Base-by-base conservation (phyloP, 225 moss, liverwort and hornwort species). In the Thuidium tamariscinum region DNA sequence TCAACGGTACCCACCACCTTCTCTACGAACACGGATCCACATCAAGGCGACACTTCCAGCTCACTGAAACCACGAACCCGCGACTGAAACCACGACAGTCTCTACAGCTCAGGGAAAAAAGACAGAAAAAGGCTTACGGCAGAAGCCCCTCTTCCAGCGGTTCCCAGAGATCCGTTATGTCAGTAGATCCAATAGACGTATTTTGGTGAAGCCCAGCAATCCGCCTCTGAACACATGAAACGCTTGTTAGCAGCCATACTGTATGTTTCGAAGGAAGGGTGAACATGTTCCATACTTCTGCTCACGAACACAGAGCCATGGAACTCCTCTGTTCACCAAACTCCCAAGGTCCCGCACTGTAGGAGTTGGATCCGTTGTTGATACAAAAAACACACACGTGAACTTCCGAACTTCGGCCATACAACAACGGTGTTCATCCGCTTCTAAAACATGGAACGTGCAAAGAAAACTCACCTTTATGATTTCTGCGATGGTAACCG, bases 171-270 rank as follows among this genome's bases (percentile, higher is more conserved):
- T 97, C 96, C 74, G 96, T 97, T 78, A 97, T 97, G 88, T 97
- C 97, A 86, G 97, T 97, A 78, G 97, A 97, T 91, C 97, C 97
- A 91, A 97, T 97, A 80, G 97, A 89, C 82, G 97, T 97, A 89
- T 97, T 97, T 90, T 97, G 97, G 85, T 97, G 97, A 80, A 97
- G 93, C 36, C 97, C 96, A 72, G 98, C 98, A 86, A 99, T 99
- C 92, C 98, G 96, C 91, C 98, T 96, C 98, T 99, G 94, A 84
- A 88, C 55, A 88, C 64, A 49, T 39, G 61, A 54, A 86, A 84
- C 84, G 8, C 46, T 51, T 32, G 56, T 39, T 55, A 63, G 86
- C 16, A 88, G 32, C 63, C 79, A 36, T 8, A 74, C 12, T 6
- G 77, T 7, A 25, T 2, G 46, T 36, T 79, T 29, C 0, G 0